Evolutionary conservation across 345 rosid species (phyloP).

Genomic region (Euphorbia lathyris): DNA sequence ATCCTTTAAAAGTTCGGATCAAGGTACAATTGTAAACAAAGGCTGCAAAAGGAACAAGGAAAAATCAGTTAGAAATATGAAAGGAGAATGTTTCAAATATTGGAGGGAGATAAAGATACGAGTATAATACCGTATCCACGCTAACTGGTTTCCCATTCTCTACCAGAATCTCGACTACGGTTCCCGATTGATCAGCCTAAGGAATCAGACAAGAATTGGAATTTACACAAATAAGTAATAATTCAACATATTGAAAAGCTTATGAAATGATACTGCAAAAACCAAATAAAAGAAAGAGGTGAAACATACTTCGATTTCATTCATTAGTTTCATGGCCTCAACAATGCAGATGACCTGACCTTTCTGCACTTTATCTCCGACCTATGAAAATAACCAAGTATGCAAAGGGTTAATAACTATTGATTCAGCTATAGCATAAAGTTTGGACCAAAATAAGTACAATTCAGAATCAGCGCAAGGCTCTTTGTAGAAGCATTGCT

Average conservation of each 20-base stretch:
- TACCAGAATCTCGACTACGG: conserved; percentile 63
- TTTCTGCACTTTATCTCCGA: conserved; percentile 95
- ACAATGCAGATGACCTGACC: conserved; percentile 92
- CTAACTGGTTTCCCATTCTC: conserved; percentile 90
- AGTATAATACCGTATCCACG: conserved; percentile 59
- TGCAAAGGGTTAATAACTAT: neutral
- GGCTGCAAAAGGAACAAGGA: conserved; percentile 51
- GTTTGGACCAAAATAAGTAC: neutral
- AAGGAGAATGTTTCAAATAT: neutral
- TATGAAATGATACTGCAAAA: neutral
- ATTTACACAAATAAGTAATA: neutral
- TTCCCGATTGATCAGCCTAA: conserved; percentile 96
- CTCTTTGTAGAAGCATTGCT: neutral
- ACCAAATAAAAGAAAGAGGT: neutral
- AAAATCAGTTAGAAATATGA: neutral
- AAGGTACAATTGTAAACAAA: conserved; percentile 63
- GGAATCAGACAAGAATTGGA: conserved; percentile 13
- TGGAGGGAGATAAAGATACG: neutral
- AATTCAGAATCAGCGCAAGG: neutral
- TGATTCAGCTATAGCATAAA: neutral
- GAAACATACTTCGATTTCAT: conserved; percentile 80
- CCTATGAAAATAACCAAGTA: conserved; percentile 34
- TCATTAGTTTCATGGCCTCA: conserved; percentile 99
- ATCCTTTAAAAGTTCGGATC: conserved; percentile 21
- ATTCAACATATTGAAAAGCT: neutral